A percentile compares a stretch with the other conserved stretches of the same genome.
phyloP scores from a whole-genome alignment of 768 basidiomycete genomes.

The Thelephora aurantiotincta region DNA sequence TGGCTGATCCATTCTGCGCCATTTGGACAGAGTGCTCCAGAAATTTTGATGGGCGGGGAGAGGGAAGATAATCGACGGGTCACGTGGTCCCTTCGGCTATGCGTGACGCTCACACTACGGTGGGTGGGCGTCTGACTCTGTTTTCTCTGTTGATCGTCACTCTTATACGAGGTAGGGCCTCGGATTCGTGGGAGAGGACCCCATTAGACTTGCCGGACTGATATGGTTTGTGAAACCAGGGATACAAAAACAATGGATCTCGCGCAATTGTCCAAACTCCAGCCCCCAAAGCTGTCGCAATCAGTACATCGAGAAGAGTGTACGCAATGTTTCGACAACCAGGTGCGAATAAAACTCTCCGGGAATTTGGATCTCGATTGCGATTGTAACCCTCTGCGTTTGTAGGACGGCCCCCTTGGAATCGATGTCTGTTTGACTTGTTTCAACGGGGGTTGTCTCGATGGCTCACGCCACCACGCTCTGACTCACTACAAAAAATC shows the following conservation, averaged over 20 bases:
- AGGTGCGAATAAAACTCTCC: constrained; percentile 30
- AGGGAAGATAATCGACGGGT: neutral
- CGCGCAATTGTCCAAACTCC: constrained; percentile 30
- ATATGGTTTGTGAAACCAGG: neutral
- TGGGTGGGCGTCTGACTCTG: too few relatives aligned
- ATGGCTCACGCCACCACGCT: constrained; percentile 52
- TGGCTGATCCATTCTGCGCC: constrained; percentile 38
- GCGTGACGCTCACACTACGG: too few relatives aligned
- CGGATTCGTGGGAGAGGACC: neutral
- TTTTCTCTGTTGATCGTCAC: too few relatives aligned
- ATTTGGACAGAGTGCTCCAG: constrained; percentile 14
- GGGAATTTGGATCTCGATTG: neutral
- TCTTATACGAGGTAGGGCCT: too few relatives aligned
- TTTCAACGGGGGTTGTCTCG: constrained; percentile 87
- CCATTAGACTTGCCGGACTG: neutral
- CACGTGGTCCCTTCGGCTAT: too few relatives aligned
- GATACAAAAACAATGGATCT: constrained; percentile 26
- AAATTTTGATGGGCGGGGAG: neutral
- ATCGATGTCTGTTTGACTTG: constrained; percentile 84
- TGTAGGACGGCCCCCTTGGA: constrained; percentile 60
- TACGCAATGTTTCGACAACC: constrained; percentile 92
- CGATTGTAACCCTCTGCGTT: constrained; percentile 1
- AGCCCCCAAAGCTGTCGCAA: constrained; percentile 49
- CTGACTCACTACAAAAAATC: constrained; percentile 56
- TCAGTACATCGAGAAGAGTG: constrained; percentile 87